Conservation (phyloP, 805 yeast genomes). For the Yarrowia keelungensis region DNA sequence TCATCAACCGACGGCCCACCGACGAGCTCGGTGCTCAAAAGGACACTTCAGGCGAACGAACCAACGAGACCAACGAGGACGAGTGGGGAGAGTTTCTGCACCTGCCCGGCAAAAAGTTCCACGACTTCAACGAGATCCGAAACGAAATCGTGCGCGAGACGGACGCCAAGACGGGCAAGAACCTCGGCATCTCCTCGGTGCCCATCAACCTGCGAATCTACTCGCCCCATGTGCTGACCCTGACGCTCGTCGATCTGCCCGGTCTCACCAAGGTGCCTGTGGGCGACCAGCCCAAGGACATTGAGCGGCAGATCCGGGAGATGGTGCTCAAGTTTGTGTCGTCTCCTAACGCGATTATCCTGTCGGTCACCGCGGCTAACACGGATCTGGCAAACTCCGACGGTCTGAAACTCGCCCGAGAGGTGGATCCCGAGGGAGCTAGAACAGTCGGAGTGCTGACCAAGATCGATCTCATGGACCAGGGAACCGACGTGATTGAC, state of each 20-base stretch:
- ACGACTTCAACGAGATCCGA: conserved; percentile 87
- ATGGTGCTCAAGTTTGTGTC: conserved; percentile 92
- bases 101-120: conserved; percentile 84
- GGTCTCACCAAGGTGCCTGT: conserved; percentile 98
- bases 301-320: conserved; percentile 91
- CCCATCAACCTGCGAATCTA: conserved; percentile 93
- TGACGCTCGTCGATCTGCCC: conserved; percentile 95
- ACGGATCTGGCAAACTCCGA: conserved; percentile 97
- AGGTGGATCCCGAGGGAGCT: conserved; percentile 95
- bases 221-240: conserved; percentile 91
- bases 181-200: conserved; percentile 84
- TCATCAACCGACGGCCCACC: conserved; percentile 69
- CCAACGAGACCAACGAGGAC: conserved; percentile 46
- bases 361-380: conserved; percentile 95
- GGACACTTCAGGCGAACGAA: conserved; percentile 8
- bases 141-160: conserved; percentile 91
- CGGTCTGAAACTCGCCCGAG: conserved; percentile 94
- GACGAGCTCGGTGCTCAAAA: conserved; percentile 21
- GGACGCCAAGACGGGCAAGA: conserved; percentile 74
- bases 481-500: conserved; percentile 96
- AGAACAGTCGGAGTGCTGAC: conserved; percentile 97
- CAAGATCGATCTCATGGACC: conserved; percentile 96
- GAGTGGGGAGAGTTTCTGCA: conserved; percentile 99
- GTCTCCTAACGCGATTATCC: conserved; percentile 91
- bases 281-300: conserved; percentile 98